Conservation (phyloP, 371 early-diverging fungal genomes). For the Actinomucor elegans region DNA sequence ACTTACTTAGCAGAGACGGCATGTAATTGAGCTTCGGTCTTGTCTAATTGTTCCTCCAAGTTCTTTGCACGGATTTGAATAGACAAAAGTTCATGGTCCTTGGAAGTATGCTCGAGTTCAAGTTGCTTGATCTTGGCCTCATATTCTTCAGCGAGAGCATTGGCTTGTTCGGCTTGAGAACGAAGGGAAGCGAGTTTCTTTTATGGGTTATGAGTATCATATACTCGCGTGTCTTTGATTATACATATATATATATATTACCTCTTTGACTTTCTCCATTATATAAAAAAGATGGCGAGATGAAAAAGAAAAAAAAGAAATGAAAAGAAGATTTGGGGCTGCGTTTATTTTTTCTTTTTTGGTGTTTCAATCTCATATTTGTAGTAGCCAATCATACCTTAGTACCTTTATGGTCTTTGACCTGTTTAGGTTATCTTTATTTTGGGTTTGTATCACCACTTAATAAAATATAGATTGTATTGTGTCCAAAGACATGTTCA, state of each 20-base stretch:
- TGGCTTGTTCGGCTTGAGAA: constrained; percentile 69
- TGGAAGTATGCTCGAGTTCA: constrained; percentile 60
- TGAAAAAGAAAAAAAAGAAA: constrained; percentile 9
- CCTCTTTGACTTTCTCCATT: constrained; percentile 29
- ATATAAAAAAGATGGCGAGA: neutral
- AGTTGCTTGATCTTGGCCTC: constrained; percentile 67
- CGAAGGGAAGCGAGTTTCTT: constrained; percentile 73
- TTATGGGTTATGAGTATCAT: no score
- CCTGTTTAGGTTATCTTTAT: constrained; percentile 5
- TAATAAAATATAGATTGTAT: neutral
- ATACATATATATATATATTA: constrained; percentile 7
- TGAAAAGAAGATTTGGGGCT: neutral
- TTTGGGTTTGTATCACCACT: neutral
- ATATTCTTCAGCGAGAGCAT: constrained; percentile 66
- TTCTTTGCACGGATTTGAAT: constrained; percentile 66
- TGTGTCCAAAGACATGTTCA: constrained; percentile 12
- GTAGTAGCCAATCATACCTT: constrained; percentile 1
- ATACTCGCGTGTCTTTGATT: no score
- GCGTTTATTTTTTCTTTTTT: no score
- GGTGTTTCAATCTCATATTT: no score
- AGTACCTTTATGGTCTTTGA: constrained; percentile 11
- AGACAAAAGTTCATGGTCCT: constrained; percentile 78
- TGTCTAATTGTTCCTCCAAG: constrained; percentile 67
- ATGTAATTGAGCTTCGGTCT: constrained; percentile 58
- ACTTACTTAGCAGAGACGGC: constrained; percentile 66